phyloP scores from a whole-genome alignment of 352 stramenopile genomes.

The Pythium coloratum region DNA sequence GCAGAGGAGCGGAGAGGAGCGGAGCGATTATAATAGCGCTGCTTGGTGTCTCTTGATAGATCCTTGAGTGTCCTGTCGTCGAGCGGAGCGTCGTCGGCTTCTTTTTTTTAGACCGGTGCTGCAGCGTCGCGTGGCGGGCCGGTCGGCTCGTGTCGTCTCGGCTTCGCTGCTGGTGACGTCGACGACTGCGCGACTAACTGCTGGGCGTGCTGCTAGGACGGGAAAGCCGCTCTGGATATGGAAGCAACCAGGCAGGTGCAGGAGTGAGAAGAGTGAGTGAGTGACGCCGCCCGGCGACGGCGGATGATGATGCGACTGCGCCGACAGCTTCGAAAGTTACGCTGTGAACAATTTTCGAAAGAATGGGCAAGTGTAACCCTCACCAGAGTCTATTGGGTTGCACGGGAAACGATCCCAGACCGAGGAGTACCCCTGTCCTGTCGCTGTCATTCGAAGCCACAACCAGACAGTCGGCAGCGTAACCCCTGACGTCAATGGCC shows the following conservation, averaged over 20 bases:
- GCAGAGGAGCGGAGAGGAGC: background rate
- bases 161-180: no score
- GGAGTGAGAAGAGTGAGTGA: background rate
- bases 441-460: background rate
- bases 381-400: background rate
- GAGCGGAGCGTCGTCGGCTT: background rate
- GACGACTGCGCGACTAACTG: no score
- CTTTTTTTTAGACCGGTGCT: background rate
- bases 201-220: no score
- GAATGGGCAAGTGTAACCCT: background rate
- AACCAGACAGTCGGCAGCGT: background rate
- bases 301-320: background rate
- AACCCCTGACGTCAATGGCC: background rate
- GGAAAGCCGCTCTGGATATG: background rate
- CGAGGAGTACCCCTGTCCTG: background rate
- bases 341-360: background rate
- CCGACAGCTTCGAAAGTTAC: conserved; percentile 4
- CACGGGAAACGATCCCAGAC: background rate
- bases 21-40: conserved; percentile 3
- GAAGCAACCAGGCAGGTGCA: background rate
- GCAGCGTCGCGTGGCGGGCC: background rate
- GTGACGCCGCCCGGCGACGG: background rate
- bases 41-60: conserved; percentile 8
- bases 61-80: background rate
- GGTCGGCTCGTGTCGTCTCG: background rate